Percentiles rank a stretch among this genome's conserved stretches.
Evolutionary conservation across 2,329 filamentous ascomycete species (phyloP).

Genomic region (Drechmeria coniospora): DNA sequence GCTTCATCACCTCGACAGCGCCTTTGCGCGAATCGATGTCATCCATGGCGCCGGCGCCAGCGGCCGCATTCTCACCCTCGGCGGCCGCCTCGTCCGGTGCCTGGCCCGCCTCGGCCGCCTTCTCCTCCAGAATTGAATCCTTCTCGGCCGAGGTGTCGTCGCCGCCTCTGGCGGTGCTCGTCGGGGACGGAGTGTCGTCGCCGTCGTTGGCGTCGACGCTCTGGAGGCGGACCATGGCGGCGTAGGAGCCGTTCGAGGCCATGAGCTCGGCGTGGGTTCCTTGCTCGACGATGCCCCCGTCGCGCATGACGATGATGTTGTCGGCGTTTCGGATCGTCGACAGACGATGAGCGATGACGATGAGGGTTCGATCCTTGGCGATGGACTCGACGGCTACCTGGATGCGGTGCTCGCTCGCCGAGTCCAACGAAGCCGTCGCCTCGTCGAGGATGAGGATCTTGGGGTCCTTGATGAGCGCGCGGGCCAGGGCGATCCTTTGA

Average conservation of each 20-base stretch:
- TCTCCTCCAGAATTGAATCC: conserved; percentile 22
- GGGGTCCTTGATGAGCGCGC: conserved; percentile 40
- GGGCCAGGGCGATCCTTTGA: conserved; percentile 43
- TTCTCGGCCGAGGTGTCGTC: conserved; percentile 24
- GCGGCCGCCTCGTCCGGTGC: conserved; percentile 19
- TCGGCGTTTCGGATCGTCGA: conserved; percentile 49
- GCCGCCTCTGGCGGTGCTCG: conserved; percentile 16
- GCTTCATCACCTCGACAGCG: conserved; percentile 22
- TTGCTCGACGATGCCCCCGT: conserved; percentile 45
- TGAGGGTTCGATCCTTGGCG: conserved; percentile 41
- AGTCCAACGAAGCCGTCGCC: conserved; percentile 45
- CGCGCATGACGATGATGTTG: conserved; percentile 49
- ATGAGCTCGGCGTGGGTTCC: conserved; percentile 48
- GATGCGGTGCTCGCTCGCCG: conserved; percentile 39
- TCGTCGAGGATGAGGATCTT: conserved; percentile 45
- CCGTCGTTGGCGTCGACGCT: conserved; percentile 17
- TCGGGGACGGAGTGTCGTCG: conserved; percentile 14
- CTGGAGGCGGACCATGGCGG: conserved; percentile 32
- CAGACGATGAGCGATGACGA: conserved; percentile 49
- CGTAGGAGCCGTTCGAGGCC: conserved; percentile 32
- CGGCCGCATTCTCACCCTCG: conserved; percentile 12
- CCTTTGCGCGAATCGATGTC: conserved; percentile 25
- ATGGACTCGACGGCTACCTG: conserved; percentile 30
- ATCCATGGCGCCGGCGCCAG: background rate
- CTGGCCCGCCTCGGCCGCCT: conserved; percentile 22